A percentile compares a stretch with the other conserved stretches of the same genome.
Conservation (phyloP, 2,329 filamentous ascomycete species). For the Zarea fungicola region DNA sequence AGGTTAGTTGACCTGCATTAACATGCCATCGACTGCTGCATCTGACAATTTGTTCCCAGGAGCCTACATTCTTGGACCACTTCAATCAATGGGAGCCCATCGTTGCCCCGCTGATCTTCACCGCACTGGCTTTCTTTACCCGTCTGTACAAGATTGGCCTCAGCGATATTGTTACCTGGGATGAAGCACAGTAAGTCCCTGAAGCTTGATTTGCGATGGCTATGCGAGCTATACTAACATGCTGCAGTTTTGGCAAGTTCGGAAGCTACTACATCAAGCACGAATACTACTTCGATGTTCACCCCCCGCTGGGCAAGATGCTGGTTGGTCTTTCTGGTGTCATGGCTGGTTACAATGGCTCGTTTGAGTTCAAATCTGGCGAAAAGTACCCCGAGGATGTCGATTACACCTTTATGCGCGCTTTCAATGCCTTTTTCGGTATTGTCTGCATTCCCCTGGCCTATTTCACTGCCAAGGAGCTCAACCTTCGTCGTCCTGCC, state of each 20-base stretch:
- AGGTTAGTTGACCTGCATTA: conserved; percentile 36
- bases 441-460: conserved; percentile 88
- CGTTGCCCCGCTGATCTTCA: conserved; percentile 57
- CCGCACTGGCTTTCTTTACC: conserved; percentile 59
- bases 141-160: conserved; percentile 65
- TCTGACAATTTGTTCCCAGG: conserved; percentile 23
- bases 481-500: conserved; percentile 78
- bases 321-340: conserved; percentile 94
- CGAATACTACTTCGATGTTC: conserved; percentile 93
- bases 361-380: conserved; percentile 98
- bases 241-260: conserved; percentile 81
- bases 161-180: conserved; percentile 62
- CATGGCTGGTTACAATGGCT: conserved; percentile 95
- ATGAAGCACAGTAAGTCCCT: conserved; percentile 56
- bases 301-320: conserved; percentile 97
- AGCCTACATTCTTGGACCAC: conserved; percentile 54
- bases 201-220: conserved; percentile 14
- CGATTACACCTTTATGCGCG: conserved; percentile 97
- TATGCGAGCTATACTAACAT: conserved; percentile 20
- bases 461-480: conserved; percentile 89
- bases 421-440: conserved; percentile 94
- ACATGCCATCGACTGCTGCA: neutral
- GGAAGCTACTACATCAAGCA: conserved; percentile 98
- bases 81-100: conserved; percentile 61
- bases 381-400: conserved; percentile 90